Evolutionary conservation across 805 yeast species (phyloP).

Genomic region (Kodamaea leandrae): DNA sequence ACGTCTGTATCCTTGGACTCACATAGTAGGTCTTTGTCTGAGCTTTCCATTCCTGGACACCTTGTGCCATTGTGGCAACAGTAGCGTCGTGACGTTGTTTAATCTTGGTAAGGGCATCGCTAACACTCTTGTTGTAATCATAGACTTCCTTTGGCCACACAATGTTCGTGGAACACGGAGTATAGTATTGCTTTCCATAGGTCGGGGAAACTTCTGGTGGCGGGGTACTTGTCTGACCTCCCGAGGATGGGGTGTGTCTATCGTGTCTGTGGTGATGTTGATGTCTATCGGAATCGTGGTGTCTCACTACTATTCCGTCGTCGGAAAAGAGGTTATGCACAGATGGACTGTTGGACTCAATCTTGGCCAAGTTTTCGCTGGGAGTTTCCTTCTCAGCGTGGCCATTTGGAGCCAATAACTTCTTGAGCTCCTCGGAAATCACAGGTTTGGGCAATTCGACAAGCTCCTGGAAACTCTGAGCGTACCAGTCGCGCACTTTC

Average conservation of each 20-base stretch:
- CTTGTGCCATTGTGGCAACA: conserved; percentile 87
- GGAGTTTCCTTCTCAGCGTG: not conserved
- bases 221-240: not conserved
- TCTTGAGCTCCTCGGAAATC: conserved; percentile 41
- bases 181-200: conserved; percentile 46
- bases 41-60: conserved; percentile 86
- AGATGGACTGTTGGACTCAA: conserved; percentile 6
- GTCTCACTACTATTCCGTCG: conserved; percentile 12
- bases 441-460: conserved; percentile 60
- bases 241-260: not conserved
- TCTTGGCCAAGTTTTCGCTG: conserved; percentile 6
- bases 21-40: conserved; percentile 47
- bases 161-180: conserved; percentile 51
- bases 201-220: conserved; percentile 30
- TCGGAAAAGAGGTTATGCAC: conserved; percentile 8
- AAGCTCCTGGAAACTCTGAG: conserved; percentile 83
- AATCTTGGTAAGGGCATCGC: conserved; percentile 63
- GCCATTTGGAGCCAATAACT: conserved; percentile 28
- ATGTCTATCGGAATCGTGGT: not conserved
- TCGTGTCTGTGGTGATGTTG: not conserved
- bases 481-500: conserved; percentile 84
- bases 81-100: conserved; percentile 89
- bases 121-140: conserved; percentile 65
- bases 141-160: conserved; percentile 74
- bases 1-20: conserved; percentile 72